phyloP scores from a whole-genome alignment of 1,284 basidiomycete genomes.

The Malassezia cuniculi region DNA sequence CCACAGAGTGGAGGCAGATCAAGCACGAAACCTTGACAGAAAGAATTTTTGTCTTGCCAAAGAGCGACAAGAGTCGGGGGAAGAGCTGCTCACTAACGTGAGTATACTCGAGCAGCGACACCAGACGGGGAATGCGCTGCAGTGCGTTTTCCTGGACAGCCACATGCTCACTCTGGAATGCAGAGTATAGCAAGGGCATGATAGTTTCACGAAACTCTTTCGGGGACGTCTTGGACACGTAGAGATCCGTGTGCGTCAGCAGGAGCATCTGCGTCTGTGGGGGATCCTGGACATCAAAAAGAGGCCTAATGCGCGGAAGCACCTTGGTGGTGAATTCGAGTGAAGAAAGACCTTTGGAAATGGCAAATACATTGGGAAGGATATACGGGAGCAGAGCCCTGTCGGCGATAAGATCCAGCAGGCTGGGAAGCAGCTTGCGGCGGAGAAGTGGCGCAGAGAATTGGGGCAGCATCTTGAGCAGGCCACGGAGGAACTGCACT shows the following conservation, averaged over 20 bases:
- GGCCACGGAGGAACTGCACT: conserved; percentile 73
- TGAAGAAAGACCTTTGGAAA: conserved; percentile 58
- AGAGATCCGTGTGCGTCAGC: conserved; percentile 71
- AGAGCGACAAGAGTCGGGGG: conserved; percentile 33
- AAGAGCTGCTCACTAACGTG: conserved; percentile 42
- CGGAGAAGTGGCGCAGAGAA: conserved; percentile 77
- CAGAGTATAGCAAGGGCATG: conserved; percentile 83
- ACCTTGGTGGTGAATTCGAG: conserved; percentile 68
- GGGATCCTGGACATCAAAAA: conserved; percentile 84
- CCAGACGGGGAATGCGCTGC: conserved; percentile 68
- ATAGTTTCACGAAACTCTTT: conserved; percentile 78
- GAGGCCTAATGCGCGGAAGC: conserved; percentile 72
- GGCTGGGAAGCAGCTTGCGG: conserved; percentile 81
- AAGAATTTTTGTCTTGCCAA: conserved; percentile 40
- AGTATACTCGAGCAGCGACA: conserved; percentile 67
- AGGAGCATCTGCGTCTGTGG: conserved; percentile 59
- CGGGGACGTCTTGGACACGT: conserved; percentile 81
- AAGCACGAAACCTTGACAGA: conserved; percentile 62
- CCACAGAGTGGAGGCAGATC: conserved; percentile 76
- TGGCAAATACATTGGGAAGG: conserved; percentile 91
- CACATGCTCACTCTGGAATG: conserved; percentile 66
- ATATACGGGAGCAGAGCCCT: conserved; percentile 65
- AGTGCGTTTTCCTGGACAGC: conserved; percentile 81
- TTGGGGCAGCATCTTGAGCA: conserved; percentile 64
- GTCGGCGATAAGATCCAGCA: conserved; percentile 58